Percentiles rank a stretch among this genome's conserved stretches.
These are phyloP conservation scores for Hemileccinum rubropunctum DNA, from an alignment of 768 basidiomycete genomes.

Conservation along the genomic window DNA sequence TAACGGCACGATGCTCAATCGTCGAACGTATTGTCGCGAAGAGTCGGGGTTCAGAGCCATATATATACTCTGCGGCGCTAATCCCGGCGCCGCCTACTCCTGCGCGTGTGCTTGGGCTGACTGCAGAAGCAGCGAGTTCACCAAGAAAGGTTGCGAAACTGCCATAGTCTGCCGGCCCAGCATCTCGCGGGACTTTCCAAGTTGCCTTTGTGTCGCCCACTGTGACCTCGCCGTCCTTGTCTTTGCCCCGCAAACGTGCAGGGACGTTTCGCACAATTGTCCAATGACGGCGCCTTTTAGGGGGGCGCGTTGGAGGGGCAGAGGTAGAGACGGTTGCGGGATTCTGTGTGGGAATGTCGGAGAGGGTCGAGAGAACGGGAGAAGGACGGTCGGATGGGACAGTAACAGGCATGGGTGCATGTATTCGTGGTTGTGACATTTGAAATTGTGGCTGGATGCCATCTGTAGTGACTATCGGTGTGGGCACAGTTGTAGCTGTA, in stretches of 20 bases:
- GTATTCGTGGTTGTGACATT: constrained; percentile 9
- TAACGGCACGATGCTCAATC: constrained; percentile 25
- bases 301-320: neutral
- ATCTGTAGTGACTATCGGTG: neutral
- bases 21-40: constrained; percentile 40
- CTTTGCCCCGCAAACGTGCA: constrained; percentile 45
- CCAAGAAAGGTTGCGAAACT: constrained; percentile 54
- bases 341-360: neutral
- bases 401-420: constrained; percentile 29
- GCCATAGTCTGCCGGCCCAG: constrained; percentile 59
- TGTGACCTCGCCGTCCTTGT: constrained; percentile 47
- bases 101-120: constrained; percentile 19
- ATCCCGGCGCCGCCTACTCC: constrained; percentile 11
- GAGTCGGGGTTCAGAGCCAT: constrained; percentile 18
- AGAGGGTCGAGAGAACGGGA: constrained; percentile 15
- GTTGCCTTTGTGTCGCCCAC: constrained; percentile 33
- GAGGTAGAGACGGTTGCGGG: constrained; percentile 1
- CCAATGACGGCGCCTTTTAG: constrained; percentile 56
- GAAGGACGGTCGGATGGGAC: constrained; percentile 20
- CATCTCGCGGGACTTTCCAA: constrained; percentile 52
- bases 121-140: constrained; percentile 34
- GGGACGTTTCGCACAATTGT: constrained; percentile 50
- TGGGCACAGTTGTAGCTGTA: constrained; percentile 19
- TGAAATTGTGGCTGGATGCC: neutral
- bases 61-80: constrained; percentile 6